Percentiles rank a stretch among this genome's conserved stretches.
Evolutionary conservation across 2,329 filamentous ascomycete genomes (phyloP).

Genomic region (Colletotrichum sp.): DNA sequence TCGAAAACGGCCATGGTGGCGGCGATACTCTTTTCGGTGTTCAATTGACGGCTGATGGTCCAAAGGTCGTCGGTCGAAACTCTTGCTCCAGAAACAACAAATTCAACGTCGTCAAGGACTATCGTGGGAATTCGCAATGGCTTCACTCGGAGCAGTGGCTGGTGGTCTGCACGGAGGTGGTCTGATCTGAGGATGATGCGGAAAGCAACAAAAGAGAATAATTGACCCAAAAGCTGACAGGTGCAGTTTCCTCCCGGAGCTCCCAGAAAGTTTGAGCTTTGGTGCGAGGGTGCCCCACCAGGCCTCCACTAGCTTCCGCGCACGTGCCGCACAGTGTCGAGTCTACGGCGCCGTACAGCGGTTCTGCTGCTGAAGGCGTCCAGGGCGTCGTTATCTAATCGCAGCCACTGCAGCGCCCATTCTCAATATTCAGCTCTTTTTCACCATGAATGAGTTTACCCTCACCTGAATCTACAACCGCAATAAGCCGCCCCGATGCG

Average conservation of each 20-base stretch:
- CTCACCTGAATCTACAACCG: constrained; percentile 1
- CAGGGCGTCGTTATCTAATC: neutral
- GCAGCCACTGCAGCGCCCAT: neutral
- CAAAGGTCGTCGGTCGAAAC: neutral
- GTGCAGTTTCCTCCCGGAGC: neutral
- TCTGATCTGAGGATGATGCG: neutral
- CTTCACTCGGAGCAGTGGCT: neutral
- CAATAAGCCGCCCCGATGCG: neutral
- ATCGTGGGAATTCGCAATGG: neutral
- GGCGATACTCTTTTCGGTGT: neutral
- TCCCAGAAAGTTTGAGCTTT: constrained; percentile 10
- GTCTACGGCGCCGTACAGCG: neutral
- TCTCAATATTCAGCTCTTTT: neutral
- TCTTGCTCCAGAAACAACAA: neutral
- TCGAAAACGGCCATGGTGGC: constrained; percentile 67
- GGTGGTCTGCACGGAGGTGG: neutral
- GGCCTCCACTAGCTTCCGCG: neutral
- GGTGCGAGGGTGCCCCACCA: neutral
- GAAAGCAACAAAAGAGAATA: neutral
- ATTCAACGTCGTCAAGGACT: neutral
- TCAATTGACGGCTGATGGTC: neutral
- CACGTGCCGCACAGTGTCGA: constrained; percentile 8
- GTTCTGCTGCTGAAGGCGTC: neutral
- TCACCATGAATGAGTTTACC: neutral
- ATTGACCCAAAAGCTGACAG: neutral